phyloP scores from a whole-genome alignment of 805 yeast genomes.

The Candida xyloterini region DNA sequence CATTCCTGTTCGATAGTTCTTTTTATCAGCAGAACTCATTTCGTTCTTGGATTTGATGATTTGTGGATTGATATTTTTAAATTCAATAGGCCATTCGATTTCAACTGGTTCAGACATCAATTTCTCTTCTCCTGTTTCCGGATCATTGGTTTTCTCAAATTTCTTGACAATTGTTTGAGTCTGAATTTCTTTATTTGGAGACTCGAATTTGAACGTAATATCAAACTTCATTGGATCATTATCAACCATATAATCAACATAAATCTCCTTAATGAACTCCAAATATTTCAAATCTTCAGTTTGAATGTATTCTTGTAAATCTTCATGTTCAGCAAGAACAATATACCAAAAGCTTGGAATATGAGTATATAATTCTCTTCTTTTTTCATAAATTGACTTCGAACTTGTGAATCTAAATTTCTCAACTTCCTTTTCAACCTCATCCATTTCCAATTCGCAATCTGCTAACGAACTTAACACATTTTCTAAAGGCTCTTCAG shows the following conservation, averaged over 20 bases:
- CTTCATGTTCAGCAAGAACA: conserved; percentile 79
- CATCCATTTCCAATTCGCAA: conserved; percentile 56
- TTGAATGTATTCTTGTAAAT: conserved; percentile 74
- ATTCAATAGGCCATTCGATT: conserved; percentile 68
- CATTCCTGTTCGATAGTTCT: conserved; percentile 66
- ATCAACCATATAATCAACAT: conserved; percentile 49
- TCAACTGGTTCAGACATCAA: conserved; percentile 52
- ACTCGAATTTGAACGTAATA: conserved; percentile 57
- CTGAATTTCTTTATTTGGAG: conserved; percentile 45
- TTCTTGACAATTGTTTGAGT: conserved; percentile 58
- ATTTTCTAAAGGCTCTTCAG: conserved; percentile 27
- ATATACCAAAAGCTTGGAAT: conserved; percentile 86
- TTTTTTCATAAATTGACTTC: conserved; percentile 52
- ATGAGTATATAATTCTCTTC: conserved; percentile 49
- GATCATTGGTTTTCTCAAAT: conserved; percentile 45
- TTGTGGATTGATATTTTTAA: conserved; percentile 54
- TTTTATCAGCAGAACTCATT: conserved; percentile 51
- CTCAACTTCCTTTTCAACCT: conserved; percentile 60
- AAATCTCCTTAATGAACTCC: conserved; percentile 63
- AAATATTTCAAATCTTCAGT: conserved; percentile 75
- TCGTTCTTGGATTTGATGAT: conserved; percentile 39
- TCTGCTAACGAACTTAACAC: conserved; percentile 50
- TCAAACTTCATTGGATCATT: conserved; percentile 49
- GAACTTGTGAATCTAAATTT: conserved; percentile 50
- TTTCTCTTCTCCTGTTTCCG: conserved; percentile 52